Evolutionary conservation across 2,329 filamentous ascomycete genomes (phyloP), one percentile per base, ranked within the genome.

Genomic region (Penicillium sp.): DNA sequence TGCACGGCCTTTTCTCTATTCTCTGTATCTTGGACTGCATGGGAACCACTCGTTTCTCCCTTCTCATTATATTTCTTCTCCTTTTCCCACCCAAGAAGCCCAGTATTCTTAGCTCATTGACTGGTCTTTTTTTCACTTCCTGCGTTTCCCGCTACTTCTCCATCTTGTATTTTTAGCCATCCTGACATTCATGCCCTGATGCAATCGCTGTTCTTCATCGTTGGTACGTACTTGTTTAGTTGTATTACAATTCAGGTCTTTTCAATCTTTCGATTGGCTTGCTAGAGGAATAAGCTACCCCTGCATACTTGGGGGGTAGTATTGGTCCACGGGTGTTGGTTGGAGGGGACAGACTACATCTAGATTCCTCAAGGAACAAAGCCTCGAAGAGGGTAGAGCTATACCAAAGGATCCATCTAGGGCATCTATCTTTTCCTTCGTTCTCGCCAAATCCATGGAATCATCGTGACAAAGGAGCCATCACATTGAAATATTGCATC

Each of bases 131-230:
- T 31, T n/a, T 43, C 26, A 10, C 16, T 18, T 52, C 47, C 45
- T 51, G 45, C n/a, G 53, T 52, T 37, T 38, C 31, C 24, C 16
- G n/a, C 35, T 42, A 42, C 16, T 53, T 55, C 24, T 50, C 7
- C 5, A 16, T 57, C 39, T 45, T 55, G 50, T 57, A 50, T 57
- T 57, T 35, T 42, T 52, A 47, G 46, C 46, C 43, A 29, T 20
- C 13, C 37, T 35, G 29, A 45, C 39, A 20, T 38, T 52, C 48
- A 52, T 52, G 53, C n/a, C 40, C 48, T 52, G 34, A 52, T 52
- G 48, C 48, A 40, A 52, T 52, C 35, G 11, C 14, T 34, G 16
- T 45, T 34, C 38, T 39, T 39, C 14, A n/a, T 34, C n/a, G 4
- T 32, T 45, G 53, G 24, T 55, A 55, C 40, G 46, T 51, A 51